phyloP scores from a whole-genome alignment of 768 basidiomycete genomes.

The Leccinum obscurum region DNA sequence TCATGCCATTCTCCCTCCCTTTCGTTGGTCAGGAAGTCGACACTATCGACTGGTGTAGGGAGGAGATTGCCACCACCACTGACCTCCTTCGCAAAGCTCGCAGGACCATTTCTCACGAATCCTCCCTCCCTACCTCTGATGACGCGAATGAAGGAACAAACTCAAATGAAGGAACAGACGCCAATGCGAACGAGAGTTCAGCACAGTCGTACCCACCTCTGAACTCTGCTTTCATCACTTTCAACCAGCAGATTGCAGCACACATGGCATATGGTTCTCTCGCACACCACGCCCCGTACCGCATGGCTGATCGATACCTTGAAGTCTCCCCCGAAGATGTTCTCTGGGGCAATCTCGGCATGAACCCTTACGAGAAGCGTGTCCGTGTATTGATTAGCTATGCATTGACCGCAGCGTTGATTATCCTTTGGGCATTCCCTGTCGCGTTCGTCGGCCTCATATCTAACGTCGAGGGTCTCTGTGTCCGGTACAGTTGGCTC shows the following conservation, averaged over 20 bases:
- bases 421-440: conserved; percentile 88
- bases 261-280: conserved; percentile 81
- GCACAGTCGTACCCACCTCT: conserved; percentile 52
- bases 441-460: conserved; percentile 84
- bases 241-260: conserved; percentile 90
- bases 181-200: conserved; percentile 9
- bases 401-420: conserved; percentile 72
- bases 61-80: conserved; percentile 64
- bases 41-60: conserved; percentile 85
- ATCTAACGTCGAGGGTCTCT: conserved; percentile 77
- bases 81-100: conserved; percentile 53
- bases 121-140: conserved; percentile 24
- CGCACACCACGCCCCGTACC: conserved; percentile 78
- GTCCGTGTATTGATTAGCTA: conserved; percentile 68
- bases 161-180: conserved; percentile 11
- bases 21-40: conserved; percentile 89
- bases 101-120: conserved; percentile 22
- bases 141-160: conserved; percentile 16
- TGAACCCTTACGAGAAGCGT: conserved; percentile 88
- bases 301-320: conserved; percentile 73
- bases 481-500: conserved; percentile 65
- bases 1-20: conserved; percentile 55
- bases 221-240: conserved; percentile 84
- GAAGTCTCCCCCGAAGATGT: conserved; percentile 89
- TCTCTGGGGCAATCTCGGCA: conserved; percentile 85